These are phyloP conservation scores for Cadophora sp. DNA, from an alignment of 2,329 filamentous ascomycete genomes.

Conservation along the genomic window DNA sequence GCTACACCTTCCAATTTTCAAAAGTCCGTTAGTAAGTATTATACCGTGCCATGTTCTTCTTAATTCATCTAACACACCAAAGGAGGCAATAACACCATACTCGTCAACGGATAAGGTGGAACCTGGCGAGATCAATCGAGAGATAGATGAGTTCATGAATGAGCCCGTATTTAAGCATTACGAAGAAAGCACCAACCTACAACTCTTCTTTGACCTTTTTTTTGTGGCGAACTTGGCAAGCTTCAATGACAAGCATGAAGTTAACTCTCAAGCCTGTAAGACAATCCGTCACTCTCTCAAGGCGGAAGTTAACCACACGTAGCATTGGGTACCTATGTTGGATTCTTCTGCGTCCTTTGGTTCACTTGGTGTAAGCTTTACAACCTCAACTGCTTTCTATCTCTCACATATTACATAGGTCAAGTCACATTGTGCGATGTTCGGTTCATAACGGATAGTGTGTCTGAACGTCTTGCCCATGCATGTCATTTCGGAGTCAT, in stretches of 20 bases:
- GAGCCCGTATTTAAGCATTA: constrained; percentile 29
- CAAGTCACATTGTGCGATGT: constrained; percentile 64
- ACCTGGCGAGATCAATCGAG: too few relatives aligned
- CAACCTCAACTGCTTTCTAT: too few relatives aligned
- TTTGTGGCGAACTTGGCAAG: constrained; percentile 66
- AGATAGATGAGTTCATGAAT: too few relatives aligned
- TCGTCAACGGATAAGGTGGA: too few relatives aligned
- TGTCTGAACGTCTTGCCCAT: constrained; percentile 61
- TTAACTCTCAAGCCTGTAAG: constrained; percentile 46
- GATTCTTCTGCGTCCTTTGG: constrained; percentile 56
- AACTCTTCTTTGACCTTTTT: constrained; percentile 64
- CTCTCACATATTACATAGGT: constrained; percentile 39
- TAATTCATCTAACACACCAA: too few relatives aligned
- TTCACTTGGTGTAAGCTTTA: constrained; percentile 54
- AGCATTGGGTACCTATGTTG: constrained; percentile 58
- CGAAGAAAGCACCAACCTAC: constrained; percentile 36
- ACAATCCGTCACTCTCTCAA: too few relatives aligned
- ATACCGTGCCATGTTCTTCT: too few relatives aligned
- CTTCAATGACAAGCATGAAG: constrained; percentile 60
- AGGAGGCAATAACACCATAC: too few relatives aligned
- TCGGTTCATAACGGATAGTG: constrained; percentile 60
- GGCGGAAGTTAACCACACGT: constrained; percentile 40
- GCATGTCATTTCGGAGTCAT: constrained; percentile 60
- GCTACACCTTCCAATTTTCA: too few relatives aligned
- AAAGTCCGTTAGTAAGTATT: too few relatives aligned